These are phyloP conservation scores for Sambucus nigra DNA, from an alignment of 129 eudicot species.

Conservation along the genomic window DNA sequence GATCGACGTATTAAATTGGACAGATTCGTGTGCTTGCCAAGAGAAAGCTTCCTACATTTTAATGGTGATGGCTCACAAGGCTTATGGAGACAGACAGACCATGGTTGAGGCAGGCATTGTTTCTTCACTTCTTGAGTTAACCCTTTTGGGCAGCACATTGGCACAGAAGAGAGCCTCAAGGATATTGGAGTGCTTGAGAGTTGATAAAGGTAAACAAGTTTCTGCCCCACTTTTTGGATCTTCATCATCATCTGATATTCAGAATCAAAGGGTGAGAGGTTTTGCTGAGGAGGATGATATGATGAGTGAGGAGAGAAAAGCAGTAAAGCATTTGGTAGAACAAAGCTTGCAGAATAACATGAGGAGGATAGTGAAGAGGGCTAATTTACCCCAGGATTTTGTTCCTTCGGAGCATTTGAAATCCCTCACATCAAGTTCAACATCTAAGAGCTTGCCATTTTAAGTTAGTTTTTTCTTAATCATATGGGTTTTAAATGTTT, in stretches of 20 bases:
- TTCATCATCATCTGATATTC: slow-evolving; percentile 17
- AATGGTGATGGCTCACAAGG: slow-evolving; percentile 92
- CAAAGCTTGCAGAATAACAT: slow-evolving; percentile 90
- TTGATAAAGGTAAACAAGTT: slow-evolving; percentile 82
- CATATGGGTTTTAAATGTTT: not conserved
- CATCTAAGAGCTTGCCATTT: slow-evolving; percentile 96
- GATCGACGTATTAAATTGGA: slow-evolving; percentile 72
- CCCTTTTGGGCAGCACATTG: slow-evolving; percentile 78
- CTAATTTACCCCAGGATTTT: slow-evolving; percentile 84
- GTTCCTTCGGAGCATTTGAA: slow-evolving; percentile 80
- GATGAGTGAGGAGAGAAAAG: slow-evolving; percentile 84
- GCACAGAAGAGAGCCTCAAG: slow-evolving; percentile 95
- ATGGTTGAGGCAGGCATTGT: slow-evolving; percentile 72
- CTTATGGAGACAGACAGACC: slow-evolving; percentile 66
- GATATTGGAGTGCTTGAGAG: slow-evolving; percentile 61
- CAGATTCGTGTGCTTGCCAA: slow-evolving; percentile 75
- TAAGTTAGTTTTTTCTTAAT: slow-evolving; percentile 20
- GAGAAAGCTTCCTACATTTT: slow-evolving; percentile 67
- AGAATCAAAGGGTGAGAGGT: slow-evolving; percentile 13
- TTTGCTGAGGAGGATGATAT: slow-evolving; percentile 28
- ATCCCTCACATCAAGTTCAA: slow-evolving; percentile 62
- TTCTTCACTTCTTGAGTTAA: slow-evolving; percentile 74
- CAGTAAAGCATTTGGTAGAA: slow-evolving; percentile 77
- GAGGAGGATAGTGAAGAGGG: slow-evolving; percentile 85
- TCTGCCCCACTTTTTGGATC: slow-evolving; percentile 56